Percentiles rank a stretch among this genome's conserved stretches.
Evolutionary conservation across 257 asterid species (phyloP).

Genomic region (Voacanga thouarsii): DNA sequence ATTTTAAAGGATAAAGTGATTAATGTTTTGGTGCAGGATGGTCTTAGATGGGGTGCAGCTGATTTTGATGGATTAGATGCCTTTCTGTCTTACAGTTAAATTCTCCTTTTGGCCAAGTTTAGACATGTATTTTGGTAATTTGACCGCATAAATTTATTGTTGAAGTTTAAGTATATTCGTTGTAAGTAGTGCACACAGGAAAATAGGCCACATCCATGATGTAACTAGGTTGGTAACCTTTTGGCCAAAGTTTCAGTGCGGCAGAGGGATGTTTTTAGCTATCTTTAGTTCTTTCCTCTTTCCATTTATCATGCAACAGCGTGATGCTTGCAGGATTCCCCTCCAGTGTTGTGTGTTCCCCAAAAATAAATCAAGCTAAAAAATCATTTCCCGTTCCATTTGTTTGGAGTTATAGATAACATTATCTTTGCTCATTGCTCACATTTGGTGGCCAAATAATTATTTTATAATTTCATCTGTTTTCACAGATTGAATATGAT

Average conservation of each 20-base stretch:
- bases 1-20: neutral
- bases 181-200: neutral
- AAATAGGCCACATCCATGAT: neutral
- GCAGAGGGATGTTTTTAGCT: neutral
- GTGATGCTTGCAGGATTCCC: neutral
- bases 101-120: neutral
- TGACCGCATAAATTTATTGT: neutral
- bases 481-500: constrained; percentile 78
- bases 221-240: neutral
- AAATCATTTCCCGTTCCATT: neutral
- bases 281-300: neutral
- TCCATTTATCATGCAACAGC: neutral
- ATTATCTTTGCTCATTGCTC: neutral
- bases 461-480: neutral
- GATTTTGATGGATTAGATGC: neutral
- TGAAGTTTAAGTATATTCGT: neutral
- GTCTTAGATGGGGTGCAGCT: neutral
- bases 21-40: neutral
- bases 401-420: neutral
- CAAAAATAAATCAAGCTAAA: neutral
- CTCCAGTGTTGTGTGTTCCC: neutral
- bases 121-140: neutral
- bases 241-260: neutral
- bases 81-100: neutral
- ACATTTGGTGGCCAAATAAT: neutral